Base-by-base conservation (phyloP, 768 basidiomycete species). In the Boletus rufocinnamomeus region DNA sequence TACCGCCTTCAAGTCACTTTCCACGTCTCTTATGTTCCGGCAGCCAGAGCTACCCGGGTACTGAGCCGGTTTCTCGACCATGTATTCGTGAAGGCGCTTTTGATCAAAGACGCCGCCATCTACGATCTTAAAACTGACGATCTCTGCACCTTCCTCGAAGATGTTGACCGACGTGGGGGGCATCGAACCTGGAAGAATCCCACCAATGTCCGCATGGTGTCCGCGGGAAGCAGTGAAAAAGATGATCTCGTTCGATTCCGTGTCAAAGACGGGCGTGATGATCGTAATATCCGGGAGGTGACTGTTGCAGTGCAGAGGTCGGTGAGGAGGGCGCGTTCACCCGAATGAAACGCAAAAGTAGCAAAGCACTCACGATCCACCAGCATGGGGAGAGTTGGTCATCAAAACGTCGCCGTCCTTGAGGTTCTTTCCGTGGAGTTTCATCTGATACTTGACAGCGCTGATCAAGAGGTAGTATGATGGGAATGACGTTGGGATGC, bases 211-310 rank as follows among this genome's bases (percentile, higher is more conserved):
- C 5, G 93, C 93, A 73, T 97, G 95, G 70, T 98, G 95, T 0
- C 93, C 95, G 52, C 95, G 83, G 14, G 93, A 94, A 16, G 95
- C 95, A 9, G 93, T 95, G 67, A 93, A 95, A 77, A 94, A 94
- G 54, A 94, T 91, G 66, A 95, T 92, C 63, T 91, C 82, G 17
- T 81, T 75, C 23, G 80, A 75, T 17, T 79, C 66, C 56, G 85
- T 77, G 60, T 79, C 76, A 74, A 98, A 97, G 25, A 96, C 95
- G 19, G 95, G 95, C 0, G 90, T 93, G 72, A 97, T 95, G 67
- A 95, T 82, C 8, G 95, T 98, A 56, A 96, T 93, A 72, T 97
- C 95, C 0, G 89, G 89, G 37, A 92, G 76, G 66, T 91, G 89
- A 1, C 82, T 84, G 52, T 38, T 1, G 16, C 25, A 9, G 13